Conservation (phyloP, 345 rosid genomes). For the Dovyalis caffra region DNA sequence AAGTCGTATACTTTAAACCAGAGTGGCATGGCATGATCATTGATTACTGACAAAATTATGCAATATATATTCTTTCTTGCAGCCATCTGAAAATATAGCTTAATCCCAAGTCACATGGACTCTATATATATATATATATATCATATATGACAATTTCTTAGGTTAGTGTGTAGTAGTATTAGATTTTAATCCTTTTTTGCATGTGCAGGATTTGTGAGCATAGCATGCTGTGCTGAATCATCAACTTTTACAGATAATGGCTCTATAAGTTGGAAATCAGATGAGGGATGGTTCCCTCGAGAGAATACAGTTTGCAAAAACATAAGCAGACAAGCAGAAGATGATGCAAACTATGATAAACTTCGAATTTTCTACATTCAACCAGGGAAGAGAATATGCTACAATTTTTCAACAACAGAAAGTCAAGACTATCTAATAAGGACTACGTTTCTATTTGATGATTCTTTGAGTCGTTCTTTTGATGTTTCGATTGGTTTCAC, state of each 20-base stretch:
- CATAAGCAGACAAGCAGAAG: constrained; percentile 16
- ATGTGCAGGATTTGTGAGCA: constrained; percentile 52
- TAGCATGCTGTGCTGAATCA: constrained; percentile 48
- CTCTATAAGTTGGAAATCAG: constrained; percentile 39
- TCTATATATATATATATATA: too few species aligned
- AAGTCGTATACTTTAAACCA: not conserved
- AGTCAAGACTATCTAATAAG: constrained; percentile 46
- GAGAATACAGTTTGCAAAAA: constrained; percentile 27
- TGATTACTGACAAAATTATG: not conserved
- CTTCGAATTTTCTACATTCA: constrained; percentile 36
- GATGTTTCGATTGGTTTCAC: constrained; percentile 44
- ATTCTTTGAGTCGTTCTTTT: constrained; percentile 22
- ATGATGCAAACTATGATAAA: constrained; percentile 19
- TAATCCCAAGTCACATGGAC: not conserved
- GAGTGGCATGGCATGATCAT: not conserved
- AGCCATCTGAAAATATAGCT: not conserved
- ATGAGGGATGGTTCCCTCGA: constrained; percentile 34
- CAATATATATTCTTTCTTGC: not conserved
- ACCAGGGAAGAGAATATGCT: constrained; percentile 50
- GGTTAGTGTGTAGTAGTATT: too few species aligned
- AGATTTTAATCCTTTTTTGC: too few species aligned
- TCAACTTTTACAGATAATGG: constrained; percentile 23
- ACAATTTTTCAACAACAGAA: constrained; percentile 33
- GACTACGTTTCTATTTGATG: constrained; percentile 35
- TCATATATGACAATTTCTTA: too few species aligned